phyloP scores from a whole-genome alignment of 331 rosid species.

The Malus hybrid region DNA sequence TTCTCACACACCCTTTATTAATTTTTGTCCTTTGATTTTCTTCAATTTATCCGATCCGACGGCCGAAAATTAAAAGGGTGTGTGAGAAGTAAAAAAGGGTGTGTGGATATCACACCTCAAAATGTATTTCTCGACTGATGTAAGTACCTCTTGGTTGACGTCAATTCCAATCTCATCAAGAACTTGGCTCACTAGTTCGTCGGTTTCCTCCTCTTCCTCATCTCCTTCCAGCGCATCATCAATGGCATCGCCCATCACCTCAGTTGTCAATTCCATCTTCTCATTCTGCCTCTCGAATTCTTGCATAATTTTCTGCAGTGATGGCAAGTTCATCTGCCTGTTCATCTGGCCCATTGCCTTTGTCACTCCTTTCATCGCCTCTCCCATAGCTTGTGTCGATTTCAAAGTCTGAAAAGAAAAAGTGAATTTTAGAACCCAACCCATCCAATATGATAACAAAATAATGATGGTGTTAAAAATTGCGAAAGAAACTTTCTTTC shows the following conservation, averaged over 20 bases:
- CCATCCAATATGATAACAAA: background rate
- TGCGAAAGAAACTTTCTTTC: background rate
- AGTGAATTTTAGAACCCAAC: background rate
- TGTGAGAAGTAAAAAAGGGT: too few species aligned
- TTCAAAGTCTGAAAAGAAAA: constrained; percentile 55
- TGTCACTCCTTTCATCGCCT: constrained; percentile 98
- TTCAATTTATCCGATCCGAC: too few species aligned
- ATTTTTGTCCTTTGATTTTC: too few species aligned
- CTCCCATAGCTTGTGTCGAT: constrained; percentile 97
- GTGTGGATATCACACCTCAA: background rate
- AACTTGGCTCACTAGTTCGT: constrained; percentile 85
- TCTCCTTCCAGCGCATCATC: constrained; percentile 98
- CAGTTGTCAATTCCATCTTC: constrained; percentile 75
- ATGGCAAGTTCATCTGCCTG: constrained; percentile 92
- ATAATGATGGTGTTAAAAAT: background rate
- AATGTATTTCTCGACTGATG: background rate
- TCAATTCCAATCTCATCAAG: constrained; percentile 92
- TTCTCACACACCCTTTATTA: too few species aligned
- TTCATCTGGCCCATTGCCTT: constrained; percentile 99
- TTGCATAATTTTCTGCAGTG: constrained; percentile 88
- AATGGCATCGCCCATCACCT: constrained; percentile 91
- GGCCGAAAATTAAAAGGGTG: too few species aligned
- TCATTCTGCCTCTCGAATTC: constrained; percentile 91
- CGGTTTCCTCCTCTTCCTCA: constrained; percentile 94
- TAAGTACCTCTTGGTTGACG: constrained; percentile 77